phyloP scores from a whole-genome alignment of 495 filamentous ascomycete genomes.

The Penicillium soppii region DNA sequence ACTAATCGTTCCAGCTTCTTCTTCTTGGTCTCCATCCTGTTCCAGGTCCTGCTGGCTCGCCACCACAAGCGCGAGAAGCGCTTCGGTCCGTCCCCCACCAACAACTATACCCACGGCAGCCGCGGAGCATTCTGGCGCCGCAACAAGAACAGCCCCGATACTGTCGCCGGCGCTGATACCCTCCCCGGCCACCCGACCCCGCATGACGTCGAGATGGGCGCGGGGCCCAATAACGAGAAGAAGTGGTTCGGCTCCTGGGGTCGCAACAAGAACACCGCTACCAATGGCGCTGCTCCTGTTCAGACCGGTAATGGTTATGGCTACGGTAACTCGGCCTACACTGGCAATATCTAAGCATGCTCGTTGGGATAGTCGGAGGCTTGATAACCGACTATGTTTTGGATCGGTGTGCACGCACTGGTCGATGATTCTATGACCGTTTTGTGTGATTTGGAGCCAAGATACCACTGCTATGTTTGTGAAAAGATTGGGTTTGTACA shows the following conservation, averaged over 20 bases:
- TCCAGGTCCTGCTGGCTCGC: constrained; percentile 63
- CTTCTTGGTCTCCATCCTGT: constrained; percentile 62
- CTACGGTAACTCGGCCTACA: constrained; percentile 42
- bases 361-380: neutral
- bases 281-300: constrained; percentile 5
- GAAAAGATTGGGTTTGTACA: constrained; percentile 17
- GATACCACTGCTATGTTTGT: constrained; percentile 27
- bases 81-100: constrained; percentile 73
- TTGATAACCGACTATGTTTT: neutral
- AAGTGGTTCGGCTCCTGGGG: constrained; percentile 20
- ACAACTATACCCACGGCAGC: constrained; percentile 73
- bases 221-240: constrained; percentile 25
- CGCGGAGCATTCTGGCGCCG: constrained; percentile 50
- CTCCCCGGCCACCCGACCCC: constrained; percentile 40
- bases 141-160: constrained; percentile 43
- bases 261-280: constrained; percentile 26
- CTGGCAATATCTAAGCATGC: constrained; percentile 30
- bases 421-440: constrained; percentile 27
- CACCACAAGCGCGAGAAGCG: constrained; percentile 76
- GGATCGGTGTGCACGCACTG: neutral
- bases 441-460: constrained; percentile 13
- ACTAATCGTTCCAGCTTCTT: constrained; percentile 50
- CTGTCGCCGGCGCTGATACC: constrained; percentile 24
- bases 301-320: constrained; percentile 25
- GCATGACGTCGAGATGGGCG: constrained; percentile 34